These are phyloP conservation scores for Lentinus brumalis DNA, from an alignment of 768 basidiomycete species.

Conservation along the genomic window DNA sequence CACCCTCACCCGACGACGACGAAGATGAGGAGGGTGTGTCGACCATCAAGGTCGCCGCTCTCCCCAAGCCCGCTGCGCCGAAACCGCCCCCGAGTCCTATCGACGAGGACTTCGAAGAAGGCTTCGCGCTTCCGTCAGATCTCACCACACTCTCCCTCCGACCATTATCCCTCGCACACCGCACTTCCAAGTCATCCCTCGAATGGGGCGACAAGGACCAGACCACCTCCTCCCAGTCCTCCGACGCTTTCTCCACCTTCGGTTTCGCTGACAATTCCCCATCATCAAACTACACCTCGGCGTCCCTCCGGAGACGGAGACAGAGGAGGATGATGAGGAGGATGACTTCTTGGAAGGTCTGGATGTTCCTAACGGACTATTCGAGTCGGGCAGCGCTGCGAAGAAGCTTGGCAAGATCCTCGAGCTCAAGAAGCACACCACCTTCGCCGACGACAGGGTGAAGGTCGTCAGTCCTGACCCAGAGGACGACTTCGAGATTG, in stretches of 20 bases:
- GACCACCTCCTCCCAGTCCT: slow-evolving; percentile 73
- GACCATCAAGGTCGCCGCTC: slow-evolving; percentile 73
- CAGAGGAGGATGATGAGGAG: slow-evolving; percentile 58
- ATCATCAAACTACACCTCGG: slow-evolving; percentile 71
- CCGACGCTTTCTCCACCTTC: slow-evolving; percentile 80
- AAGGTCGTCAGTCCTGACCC: slow-evolving; percentile 61
- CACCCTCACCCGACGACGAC: slow-evolving; percentile 52
- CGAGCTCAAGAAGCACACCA: slow-evolving; percentile 55
- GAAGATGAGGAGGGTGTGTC: slow-evolving; percentile 83
- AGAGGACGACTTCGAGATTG: slow-evolving; percentile 86
- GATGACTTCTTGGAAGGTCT: slow-evolving; percentile 82
- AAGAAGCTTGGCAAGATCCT: slow-evolving; percentile 51
- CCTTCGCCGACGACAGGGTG: slow-evolving; percentile 54
- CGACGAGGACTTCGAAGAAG: slow-evolving; percentile 84
- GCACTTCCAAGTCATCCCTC: slow-evolving; percentile 79
- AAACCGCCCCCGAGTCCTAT: slow-evolving; percentile 43
- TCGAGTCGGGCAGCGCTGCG: slow-evolving; percentile 68
- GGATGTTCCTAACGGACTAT: slow-evolving; percentile 73
- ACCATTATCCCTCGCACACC: slow-evolving; percentile 72
- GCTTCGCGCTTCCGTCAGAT: slow-evolving; percentile 77
- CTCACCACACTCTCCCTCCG: slow-evolving; percentile 82
- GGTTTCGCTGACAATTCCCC: slow-evolving; percentile 52
- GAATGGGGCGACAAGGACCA: slow-evolving; percentile 88
- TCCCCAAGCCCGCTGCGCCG: slow-evolving; percentile 35
- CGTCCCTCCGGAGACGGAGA: slow-evolving; percentile 69